Percentiles rank a stretch among this genome's conserved stretches.
phyloP scores from a whole-genome alignment of 306 rosid genomes.

The Lotus japonicus region DNA sequence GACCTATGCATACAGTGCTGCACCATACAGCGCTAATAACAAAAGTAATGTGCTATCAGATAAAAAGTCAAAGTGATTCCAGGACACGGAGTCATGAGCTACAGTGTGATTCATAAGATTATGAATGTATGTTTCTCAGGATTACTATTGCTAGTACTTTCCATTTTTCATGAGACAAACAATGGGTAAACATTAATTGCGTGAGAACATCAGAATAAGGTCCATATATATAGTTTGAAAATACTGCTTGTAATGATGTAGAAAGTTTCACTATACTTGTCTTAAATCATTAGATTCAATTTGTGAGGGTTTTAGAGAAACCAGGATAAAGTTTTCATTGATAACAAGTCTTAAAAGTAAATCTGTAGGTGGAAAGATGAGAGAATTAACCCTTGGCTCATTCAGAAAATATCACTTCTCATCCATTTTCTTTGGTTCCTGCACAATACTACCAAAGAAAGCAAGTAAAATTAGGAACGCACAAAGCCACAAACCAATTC shows the following conservation, averaged over 20 bases:
- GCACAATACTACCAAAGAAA: too few relatives aligned
- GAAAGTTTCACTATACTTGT: not conserved
- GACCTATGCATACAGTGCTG: constrained; percentile 60
- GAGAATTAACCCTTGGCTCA: too few relatives aligned
- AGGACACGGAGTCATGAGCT: not conserved
- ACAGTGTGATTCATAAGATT: not conserved
- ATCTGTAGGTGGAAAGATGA: too few relatives aligned
- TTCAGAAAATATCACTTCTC: too few relatives aligned
- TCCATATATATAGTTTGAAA: not conserved
- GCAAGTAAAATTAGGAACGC: too few relatives aligned
- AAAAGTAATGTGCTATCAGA: constrained; percentile 24
- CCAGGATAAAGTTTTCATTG: too few relatives aligned
- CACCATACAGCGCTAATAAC: constrained; percentile 49
- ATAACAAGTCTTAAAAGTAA: too few relatives aligned
- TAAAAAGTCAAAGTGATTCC: constrained; percentile 29
- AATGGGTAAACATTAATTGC: too few relatives aligned
- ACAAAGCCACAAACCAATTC: too few relatives aligned
- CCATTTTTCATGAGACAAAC: not conserved
- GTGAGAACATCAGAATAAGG: constrained; percentile 4
- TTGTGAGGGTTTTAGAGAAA: not conserved
- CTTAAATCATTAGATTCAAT: not conserved
- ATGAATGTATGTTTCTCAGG: not conserved
- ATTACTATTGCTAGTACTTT: too few relatives aligned
- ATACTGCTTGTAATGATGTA: not conserved
- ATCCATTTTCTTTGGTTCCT: too few relatives aligned